Evolutionary conservation across 2,329 filamentous ascomycete species (phyloP).

Genomic region (Arthroderma sp.): DNA sequence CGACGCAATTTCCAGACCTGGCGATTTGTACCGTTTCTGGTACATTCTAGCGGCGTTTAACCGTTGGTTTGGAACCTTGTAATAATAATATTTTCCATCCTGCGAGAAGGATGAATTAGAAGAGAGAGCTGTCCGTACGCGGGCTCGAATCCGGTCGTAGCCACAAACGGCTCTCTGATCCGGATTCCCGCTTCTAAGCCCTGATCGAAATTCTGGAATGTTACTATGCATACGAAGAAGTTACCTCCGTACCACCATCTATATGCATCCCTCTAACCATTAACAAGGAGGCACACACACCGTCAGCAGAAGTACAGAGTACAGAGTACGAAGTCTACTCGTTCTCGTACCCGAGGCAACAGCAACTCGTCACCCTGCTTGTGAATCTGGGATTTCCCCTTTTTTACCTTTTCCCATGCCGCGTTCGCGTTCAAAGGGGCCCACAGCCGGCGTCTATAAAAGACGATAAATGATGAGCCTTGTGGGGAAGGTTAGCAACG

Average conservation of each 20-base stretch:
- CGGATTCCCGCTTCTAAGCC: background rate
- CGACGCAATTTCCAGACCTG: background rate
- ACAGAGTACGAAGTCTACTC: background rate
- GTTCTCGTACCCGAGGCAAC: background rate
- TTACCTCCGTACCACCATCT: background rate
- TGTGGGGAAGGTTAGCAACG: slow-evolving; percentile 1
- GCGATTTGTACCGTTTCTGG: background rate
- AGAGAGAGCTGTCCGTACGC: background rate
- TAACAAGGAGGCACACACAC: background rate
- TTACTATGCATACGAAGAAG: background rate
- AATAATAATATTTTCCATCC: background rate
- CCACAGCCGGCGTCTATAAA: background rate
- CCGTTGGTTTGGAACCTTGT: background rate
- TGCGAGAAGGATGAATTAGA: background rate
- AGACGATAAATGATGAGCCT: background rate
- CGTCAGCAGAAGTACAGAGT: background rate
- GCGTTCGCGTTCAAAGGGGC: background rate
- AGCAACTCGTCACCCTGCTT: background rate
- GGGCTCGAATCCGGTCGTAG: background rate
- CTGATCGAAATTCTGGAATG: slow-evolving; percentile 4
- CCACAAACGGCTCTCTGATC: background rate
- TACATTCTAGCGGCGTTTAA: slow-evolving; percentile 1
- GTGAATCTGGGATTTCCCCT: background rate
- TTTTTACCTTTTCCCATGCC: background rate
- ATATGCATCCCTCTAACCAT: background rate